phyloP scores from a whole-genome alignment of 352 stramenopile genomes.

The Globisporangium okanoganense region DNA sequence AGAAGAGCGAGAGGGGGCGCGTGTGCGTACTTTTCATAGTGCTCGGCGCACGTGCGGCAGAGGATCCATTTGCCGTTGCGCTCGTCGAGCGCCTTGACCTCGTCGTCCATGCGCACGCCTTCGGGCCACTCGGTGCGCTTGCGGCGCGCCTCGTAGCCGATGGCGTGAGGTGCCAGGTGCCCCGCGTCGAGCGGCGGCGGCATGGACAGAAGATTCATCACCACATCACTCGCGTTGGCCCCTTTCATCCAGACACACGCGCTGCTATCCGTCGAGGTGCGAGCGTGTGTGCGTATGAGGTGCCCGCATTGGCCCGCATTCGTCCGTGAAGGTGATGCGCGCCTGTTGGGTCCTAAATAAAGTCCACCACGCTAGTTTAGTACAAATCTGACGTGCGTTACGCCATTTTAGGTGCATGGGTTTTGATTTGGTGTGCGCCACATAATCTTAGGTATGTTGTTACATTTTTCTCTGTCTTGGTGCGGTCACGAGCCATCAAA shows the following conservation, averaged over 20 bases:
- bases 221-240: slow-evolving; percentile 16
- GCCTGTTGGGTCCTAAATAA: neutral
- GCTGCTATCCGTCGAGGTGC: slow-evolving; percentile 15
- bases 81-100: slow-evolving; percentile 54
- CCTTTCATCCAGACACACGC: slow-evolving; percentile 21
- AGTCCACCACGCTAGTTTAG: neutral
- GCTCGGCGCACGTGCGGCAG: slow-evolving; percentile 50
- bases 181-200: slow-evolving; percentile 9
- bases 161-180: neutral
- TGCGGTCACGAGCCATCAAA: slow-evolving; percentile 7
- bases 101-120: slow-evolving; percentile 40
- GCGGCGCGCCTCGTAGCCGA: slow-evolving; percentile 39
- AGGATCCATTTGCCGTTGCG: slow-evolving; percentile 63
- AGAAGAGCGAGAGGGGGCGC: neutral
- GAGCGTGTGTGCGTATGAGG: slow-evolving; percentile 15
- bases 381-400: neutral
- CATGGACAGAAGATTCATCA: slow-evolving; percentile 19
- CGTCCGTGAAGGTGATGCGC: neutral
- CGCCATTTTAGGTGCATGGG: neutral
- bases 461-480: neutral
- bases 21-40: slow-evolving; percentile 38
- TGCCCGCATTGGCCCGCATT: neutral
- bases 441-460: neutral
- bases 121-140: slow-evolving; percentile 52
- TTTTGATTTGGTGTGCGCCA: neutral